Conservation (phyloP, 225 moss, liverwort and hornwort genomes). For the Sphagnum contortum region DNA sequence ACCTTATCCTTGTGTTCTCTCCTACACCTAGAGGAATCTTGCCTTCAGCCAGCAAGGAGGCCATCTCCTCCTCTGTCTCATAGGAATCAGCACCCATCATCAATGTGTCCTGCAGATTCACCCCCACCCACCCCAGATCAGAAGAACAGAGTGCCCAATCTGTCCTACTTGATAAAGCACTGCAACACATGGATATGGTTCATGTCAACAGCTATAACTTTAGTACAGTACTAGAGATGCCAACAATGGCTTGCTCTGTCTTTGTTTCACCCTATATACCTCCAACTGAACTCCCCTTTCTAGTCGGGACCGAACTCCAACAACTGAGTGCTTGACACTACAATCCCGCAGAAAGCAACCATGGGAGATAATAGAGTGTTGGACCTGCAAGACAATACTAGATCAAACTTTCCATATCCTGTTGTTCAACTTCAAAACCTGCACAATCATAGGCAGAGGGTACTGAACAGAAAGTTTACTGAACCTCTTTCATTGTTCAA, state of each 20-base stretch:
- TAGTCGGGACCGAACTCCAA: conserved; percentile 49
- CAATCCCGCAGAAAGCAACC: conserved; percentile 60
- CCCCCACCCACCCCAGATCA: background rate
- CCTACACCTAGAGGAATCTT: conserved; percentile 67
- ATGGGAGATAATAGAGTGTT: conserved; percentile 52
- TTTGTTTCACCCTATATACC: conserved; percentile 1
- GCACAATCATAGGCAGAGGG: background rate
- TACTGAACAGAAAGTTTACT: background rate
- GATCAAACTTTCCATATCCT: background rate
- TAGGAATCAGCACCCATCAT: conserved; percentile 54
- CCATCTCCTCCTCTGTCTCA: conserved; percentile 49
- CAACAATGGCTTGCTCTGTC: background rate
- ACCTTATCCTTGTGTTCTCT: conserved; percentile 39
- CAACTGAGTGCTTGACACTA: conserved; percentile 31
- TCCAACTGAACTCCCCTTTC: conserved; percentile 43
- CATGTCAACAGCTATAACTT: background rate
- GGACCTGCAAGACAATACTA: conserved; percentile 17
- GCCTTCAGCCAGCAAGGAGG: conserved; percentile 32
- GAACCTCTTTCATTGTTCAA: too few species aligned
- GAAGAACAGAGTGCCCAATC: background rate
- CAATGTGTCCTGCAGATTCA: conserved; percentile 20
- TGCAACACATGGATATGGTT: background rate
- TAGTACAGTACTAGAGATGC: background rate
- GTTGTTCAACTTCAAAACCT: background rate
- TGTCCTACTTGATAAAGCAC: background rate